A percentile compares a stretch with the other conserved stretches of the same genome.
Evolutionary conservation across 805 yeast genomes (phyloP).

Genomic region (Candida railenensis): DNA sequence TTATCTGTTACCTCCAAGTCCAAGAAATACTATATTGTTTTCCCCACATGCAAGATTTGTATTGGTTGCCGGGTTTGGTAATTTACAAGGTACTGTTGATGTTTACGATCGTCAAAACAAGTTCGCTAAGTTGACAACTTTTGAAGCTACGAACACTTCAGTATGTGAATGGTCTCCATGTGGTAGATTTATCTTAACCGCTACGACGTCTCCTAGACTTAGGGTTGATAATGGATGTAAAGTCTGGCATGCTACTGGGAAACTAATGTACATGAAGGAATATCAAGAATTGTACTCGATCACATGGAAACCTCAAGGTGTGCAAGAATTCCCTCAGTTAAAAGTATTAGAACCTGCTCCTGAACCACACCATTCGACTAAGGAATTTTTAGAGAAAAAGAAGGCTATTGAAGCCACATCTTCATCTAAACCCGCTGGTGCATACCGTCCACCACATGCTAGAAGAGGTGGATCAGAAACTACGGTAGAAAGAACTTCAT

Average conservation of each 20-base stretch:
- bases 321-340: slow-evolving; percentile 54
- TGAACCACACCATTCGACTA: slow-evolving; percentile 69
- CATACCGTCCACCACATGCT: slow-evolving; percentile 97
- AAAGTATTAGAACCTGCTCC: slow-evolving; percentile 55
- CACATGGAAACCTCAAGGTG: slow-evolving; percentile 76
- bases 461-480: slow-evolving; percentile 40
- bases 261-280: slow-evolving; percentile 73
- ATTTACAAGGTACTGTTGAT: slow-evolving; percentile 94
- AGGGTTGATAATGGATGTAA: slow-evolving; percentile 95
- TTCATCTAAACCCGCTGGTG: slow-evolving; percentile 70
- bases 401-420: slow-evolving; percentile 30
- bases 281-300: slow-evolving; percentile 78
- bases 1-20: slow-evolving; percentile 78
- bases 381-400: slow-evolving; percentile 46
- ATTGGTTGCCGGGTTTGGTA: slow-evolving; percentile 96
- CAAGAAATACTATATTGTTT: slow-evolving; percentile 85
- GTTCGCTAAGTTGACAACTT: slow-evolving; percentile 73
- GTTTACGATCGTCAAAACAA: slow-evolving; percentile 88
- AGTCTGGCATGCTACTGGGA: slow-evolving; percentile 90
- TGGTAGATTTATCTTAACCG: slow-evolving; percentile 89
- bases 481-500: slow-evolving; percentile 43
- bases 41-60: slow-evolving; percentile 94
- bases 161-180: slow-evolving; percentile 98
- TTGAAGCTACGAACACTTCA: slow-evolving; percentile 93
- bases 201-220: slow-evolving; percentile 94